Evolutionary conservation across 2,329 filamentous ascomycete species (phyloP).

Genomic region (Arthroderma sp.): DNA sequence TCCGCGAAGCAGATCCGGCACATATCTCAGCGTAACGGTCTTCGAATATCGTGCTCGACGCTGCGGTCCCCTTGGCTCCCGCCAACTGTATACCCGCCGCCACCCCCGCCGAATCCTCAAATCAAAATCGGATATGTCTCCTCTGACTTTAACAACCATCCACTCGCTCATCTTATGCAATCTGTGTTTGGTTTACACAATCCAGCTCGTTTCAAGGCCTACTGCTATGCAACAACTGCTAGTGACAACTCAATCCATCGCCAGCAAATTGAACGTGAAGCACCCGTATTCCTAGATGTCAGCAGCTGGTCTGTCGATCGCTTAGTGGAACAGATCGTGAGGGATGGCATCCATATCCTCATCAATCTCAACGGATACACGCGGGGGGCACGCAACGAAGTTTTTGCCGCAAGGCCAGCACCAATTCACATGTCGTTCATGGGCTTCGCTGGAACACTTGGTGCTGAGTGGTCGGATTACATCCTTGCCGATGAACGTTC

Average conservation of each 20-base stretch:
- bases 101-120: slow-evolving; percentile 63
- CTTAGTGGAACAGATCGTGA: slow-evolving; percentile 71
- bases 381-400: slow-evolving; percentile 86
- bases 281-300: slow-evolving; percentile 80
- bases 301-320: slow-evolving; percentile 75
- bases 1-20: slow-evolving; percentile 81
- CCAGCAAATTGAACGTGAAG: slow-evolving; percentile 82
- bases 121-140: slow-evolving; percentile 94
- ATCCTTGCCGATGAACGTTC: slow-evolving; percentile 81
- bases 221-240: slow-evolving; percentile 88
- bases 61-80: slow-evolving; percentile 79
- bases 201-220: slow-evolving; percentile 58
- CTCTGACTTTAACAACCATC: slow-evolving; percentile 98
- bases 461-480: slow-evolving; percentile 98
- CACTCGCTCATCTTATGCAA: slow-evolving; percentile 93
- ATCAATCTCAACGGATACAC: slow-evolving; percentile 99
- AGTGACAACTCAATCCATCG: slow-evolving; percentile 84
- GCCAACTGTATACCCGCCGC: slow-evolving; percentile 66
- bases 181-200: slow-evolving; percentile 93
- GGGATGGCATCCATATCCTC: slow-evolving; percentile 83
- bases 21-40: slow-evolving; percentile 88
- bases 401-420: slow-evolving; percentile 86
- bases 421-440: slow-evolving; percentile 99
- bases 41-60: slow-evolving; percentile 84
- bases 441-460: slow-evolving; percentile 92